Conservation (phyloP, 1,139 yeast genomes). For the Yamadazyma jaroonii region DNA sequence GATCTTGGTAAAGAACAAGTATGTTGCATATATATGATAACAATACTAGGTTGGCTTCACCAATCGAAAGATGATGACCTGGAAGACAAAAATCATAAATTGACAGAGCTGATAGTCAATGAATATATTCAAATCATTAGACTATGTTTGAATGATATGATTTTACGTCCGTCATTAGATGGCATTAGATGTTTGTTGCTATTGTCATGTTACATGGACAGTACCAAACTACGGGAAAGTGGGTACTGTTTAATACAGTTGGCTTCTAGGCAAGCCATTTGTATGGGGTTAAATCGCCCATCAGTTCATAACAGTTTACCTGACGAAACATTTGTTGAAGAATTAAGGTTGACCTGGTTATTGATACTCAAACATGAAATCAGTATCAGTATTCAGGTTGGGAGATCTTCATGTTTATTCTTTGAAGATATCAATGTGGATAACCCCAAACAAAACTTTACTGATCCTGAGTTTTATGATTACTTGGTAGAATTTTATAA, state of each 20-base stretch:
- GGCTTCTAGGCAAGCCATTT: constrained; percentile 40
- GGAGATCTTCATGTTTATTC: constrained; percentile 9
- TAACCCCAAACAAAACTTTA: constrained; percentile 1
- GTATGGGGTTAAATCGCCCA: constrained; percentile 40
- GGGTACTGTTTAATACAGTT: constrained; percentile 39
- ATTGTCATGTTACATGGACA: constrained; percentile 37
- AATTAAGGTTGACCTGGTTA: constrained; percentile 13
- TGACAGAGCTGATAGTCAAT: constrained; percentile 2
- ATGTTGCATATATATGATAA: constrained; percentile 43
- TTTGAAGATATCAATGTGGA: constrained; percentile 7
- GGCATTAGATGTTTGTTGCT: constrained; percentile 37
- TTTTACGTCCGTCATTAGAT: constrained; percentile 36
- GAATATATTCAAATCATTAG: constrained; percentile 21
- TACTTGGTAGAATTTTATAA: constrained; percentile 3
- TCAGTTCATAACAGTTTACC: constrained; percentile 16
- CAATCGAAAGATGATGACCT: constrained; percentile 13
- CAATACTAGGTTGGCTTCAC: constrained; percentile 28
- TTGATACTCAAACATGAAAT: constrained; percentile 9
- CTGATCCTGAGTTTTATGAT: background rate
- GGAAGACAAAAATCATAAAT: background rate
- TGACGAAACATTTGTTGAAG: constrained; percentile 7
- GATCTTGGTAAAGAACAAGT: no score
- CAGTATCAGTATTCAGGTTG: constrained; percentile 11
- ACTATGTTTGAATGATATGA: constrained; percentile 33
- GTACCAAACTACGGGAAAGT: constrained; percentile 39